Evolutionary conservation across 2,329 filamentous ascomycete species (phyloP), one percentile per base, ranked within the genome.

Genomic region (Cladosporium sp.): DNA sequence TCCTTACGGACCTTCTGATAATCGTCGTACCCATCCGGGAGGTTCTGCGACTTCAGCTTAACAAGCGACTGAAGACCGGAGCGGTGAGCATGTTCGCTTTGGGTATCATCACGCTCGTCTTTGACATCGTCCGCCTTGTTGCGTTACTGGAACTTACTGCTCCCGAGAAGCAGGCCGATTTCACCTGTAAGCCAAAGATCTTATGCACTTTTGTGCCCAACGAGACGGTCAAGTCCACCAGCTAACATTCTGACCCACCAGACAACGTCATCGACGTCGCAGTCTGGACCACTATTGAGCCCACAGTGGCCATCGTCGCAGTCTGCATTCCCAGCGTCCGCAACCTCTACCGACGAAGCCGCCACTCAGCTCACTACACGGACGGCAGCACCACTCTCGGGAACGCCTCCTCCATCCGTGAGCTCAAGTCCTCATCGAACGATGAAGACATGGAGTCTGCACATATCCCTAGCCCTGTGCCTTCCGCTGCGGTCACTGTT

Each of bases 201-300:
- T 5, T 14, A 45, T 28, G 20, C 42, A 5, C 12, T 28, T 3
- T 15, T 12, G 14, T n/a, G 42, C 19, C 17, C 42, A n/a, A 25
- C 12, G 22, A 28, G 6, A 25, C 3, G 14, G 11, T 22, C 8
- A 25, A 17, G 22, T 15, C 22, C n/a, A 15, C 28, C 22, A 30
- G 8, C 30, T 51, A 25, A 37, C 34, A 15, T 15, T 15, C 6
- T 20, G 15, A 5, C n/a, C 15, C 14, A 28, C 19, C 20, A 20
- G 19, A 43, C 20, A 57, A 58, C 54, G 28, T 61, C 9, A 36
- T 61, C 38, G 37, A 59, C 20, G 54, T 60, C 9, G 62, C 61
- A 9, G 55, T 64, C 25, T 63, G 59, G 62, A 64, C 62, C 1
- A 63, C 61, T 3, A 58, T 64, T 25, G 62, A 64, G 30, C 62